A percentile compares a stretch with the other conserved stretches of the same genome.
These are phyloP conservation scores for Tremellales sp. DNA, from an alignment of 1,284 basidiomycete species.

Conservation along the genomic window DNA sequence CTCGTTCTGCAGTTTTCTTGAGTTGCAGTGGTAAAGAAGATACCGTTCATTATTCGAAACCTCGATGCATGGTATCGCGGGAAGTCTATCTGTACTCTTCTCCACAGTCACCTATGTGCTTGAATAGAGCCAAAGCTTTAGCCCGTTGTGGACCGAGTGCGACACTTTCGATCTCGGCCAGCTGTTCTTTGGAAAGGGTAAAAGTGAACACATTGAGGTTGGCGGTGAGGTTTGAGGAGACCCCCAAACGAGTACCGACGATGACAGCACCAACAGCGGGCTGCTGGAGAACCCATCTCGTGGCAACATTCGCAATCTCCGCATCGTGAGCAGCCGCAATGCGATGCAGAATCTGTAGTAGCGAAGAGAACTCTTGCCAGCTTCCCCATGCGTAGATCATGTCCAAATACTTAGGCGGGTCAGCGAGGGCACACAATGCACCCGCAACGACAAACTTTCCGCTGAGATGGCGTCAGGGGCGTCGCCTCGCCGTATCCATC, in stretches of 20 bases:
- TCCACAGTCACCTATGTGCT: conserved; percentile 70
- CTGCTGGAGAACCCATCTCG: conserved; percentile 3
- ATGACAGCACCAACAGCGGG: conserved; percentile 55
- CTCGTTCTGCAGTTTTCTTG: no score
- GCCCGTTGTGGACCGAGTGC: conserved; percentile 60
- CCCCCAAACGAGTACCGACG: conserved; percentile 66
- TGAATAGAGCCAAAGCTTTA: conserved; percentile 54
- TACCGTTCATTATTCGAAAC: no score
- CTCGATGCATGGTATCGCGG: no score
- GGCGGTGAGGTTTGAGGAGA: conserved; percentile 68
- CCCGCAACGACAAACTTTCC: conserved; percentile 58
- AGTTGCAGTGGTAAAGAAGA: no score
- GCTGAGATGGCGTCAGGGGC: conserved; percentile 66
- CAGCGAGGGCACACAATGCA: neutral
- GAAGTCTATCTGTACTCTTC: conserved; percentile 65
- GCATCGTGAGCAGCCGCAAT: conserved; percentile 2
- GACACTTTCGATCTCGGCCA: conserved; percentile 57
- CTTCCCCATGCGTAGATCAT: conserved; percentile 5
- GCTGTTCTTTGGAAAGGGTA: conserved; percentile 57
- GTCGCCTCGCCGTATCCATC: conserved; percentile 60
- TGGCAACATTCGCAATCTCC: conserved; percentile 1
- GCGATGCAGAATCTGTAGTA: neutral
- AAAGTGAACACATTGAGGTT: conserved; percentile 63
- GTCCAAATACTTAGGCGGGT: neutral
- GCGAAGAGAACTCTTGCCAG: neutral